Evolutionary conservation across 345 rosid species (phyloP).

Genomic region (Pugionium cornutum): DNA sequence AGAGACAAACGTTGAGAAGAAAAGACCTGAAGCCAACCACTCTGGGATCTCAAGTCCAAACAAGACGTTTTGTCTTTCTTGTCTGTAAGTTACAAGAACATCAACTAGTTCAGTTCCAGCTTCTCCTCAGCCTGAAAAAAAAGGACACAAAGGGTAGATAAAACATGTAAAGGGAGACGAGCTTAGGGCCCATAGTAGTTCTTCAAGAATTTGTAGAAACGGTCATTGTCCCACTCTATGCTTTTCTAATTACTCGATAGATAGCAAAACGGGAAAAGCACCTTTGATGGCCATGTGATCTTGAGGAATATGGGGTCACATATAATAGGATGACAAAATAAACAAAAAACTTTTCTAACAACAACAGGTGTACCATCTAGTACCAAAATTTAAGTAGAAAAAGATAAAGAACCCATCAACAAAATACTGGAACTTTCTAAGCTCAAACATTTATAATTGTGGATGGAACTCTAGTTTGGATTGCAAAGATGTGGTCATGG

Average conservation of each 20-base stretch:
- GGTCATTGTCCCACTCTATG: constrained; percentile 65
- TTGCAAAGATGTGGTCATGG: no score
- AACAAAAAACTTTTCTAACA: not conserved
- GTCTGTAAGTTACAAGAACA: constrained; percentile 22
- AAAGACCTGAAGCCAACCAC: constrained; percentile 28
- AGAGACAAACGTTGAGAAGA: constrained; percentile 22
- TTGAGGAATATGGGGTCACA: constrained; percentile 95
- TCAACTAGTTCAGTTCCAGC: constrained; percentile 35
- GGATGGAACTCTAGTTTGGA: no score
- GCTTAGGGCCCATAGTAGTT: constrained; percentile 66
- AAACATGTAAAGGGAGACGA: constrained; percentile 54
- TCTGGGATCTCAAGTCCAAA: constrained; percentile 30
- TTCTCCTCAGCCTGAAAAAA: constrained; percentile 41
- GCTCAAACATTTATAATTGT: no score
- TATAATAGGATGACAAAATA: constrained; percentile 30
- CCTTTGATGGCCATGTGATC: constrained; percentile 87
- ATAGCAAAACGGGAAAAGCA: constrained; percentile 77
- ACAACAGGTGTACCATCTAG: constrained; percentile 12
- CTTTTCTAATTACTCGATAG: constrained; percentile 40
- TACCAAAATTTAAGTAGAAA: constrained; percentile 25
- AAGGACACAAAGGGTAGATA: constrained; percentile 11
- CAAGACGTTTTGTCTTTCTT: constrained; percentile 21
- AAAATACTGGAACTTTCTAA: constrained; percentile 22
- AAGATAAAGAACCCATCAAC: constrained; percentile 51
- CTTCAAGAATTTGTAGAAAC: constrained; percentile 68